phyloP scores from a whole-genome alignment of 257 asterid species.

The Ehretia macrophylla region DNA sequence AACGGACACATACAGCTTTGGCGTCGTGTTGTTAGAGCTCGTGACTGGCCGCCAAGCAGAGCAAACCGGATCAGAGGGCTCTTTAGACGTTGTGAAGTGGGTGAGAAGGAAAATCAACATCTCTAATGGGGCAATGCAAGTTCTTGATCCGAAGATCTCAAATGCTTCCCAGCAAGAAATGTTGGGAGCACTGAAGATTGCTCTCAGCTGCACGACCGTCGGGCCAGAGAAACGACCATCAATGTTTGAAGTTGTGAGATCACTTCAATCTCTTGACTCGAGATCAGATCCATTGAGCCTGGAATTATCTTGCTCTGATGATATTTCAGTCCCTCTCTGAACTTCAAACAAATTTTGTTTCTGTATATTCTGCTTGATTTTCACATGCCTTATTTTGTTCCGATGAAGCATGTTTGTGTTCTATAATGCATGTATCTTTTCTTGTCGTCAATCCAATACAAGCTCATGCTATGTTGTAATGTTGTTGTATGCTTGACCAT shows the following conservation, averaged over 20 bases:
- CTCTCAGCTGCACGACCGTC: slow-evolving; percentile 54
- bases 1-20: slow-evolving; percentile 64
- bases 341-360: slow-evolving; percentile 12
- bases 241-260: slow-evolving; percentile 52
- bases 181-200: slow-evolving; percentile 65
- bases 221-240: slow-evolving; percentile 77
- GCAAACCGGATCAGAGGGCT: slow-evolving; percentile 24
- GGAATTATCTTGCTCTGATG: slow-evolving; percentile 22
- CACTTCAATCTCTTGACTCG: slow-evolving; percentile 43
- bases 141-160: slow-evolving; percentile 61
- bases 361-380: slow-evolving; percentile 20
- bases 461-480: too few relatives aligned
- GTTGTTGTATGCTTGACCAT: too few relatives aligned
- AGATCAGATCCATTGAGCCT: slow-evolving; percentile 25
- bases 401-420: too few relatives aligned
- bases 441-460: too few relatives aligned
- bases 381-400: too few relatives aligned
- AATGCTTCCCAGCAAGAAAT: slow-evolving; percentile 42
- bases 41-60: slow-evolving; percentile 67
- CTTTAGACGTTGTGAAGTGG: slow-evolving; percentile 66
- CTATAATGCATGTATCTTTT: too few relatives aligned
- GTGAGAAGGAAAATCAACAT: slow-evolving; percentile 83
- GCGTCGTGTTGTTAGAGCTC: slow-evolving; percentile 69
- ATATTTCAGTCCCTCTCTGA: slow-evolving; percentile 42
- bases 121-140: slow-evolving; percentile 46